A percentile compares a stretch with the other conserved stretches of the same genome.
These are phyloP conservation scores for Kappamyces sp. DNA, from an alignment of 192 early-diverging fungal species.

Conservation along the genomic window DNA sequence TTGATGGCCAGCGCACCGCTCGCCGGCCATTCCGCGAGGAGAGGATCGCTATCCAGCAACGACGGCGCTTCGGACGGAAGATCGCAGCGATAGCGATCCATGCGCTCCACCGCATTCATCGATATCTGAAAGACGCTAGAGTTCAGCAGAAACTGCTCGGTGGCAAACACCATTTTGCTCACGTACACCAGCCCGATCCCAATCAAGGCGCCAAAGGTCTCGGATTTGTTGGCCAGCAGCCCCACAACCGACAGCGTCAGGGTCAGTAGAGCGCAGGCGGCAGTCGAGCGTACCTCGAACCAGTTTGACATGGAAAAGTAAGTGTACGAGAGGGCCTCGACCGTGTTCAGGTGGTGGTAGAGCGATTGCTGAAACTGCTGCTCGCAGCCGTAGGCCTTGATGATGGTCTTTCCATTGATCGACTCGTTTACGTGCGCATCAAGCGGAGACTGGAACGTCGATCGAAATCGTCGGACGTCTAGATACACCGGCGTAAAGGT, in stretches of 20 bases:
- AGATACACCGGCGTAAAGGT: constrained; percentile 22
- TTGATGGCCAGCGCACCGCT: no score
- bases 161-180: no score
- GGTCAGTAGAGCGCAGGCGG: no score
- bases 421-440: constrained; percentile 58
- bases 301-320: no score
- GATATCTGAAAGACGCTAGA: constrained; percentile 15
- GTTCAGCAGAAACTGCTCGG: no score
- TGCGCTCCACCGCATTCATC: constrained; percentile 37
- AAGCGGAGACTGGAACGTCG: constrained; percentile 33
- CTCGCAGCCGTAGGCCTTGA: constrained; percentile 52
- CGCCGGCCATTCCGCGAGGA: neutral
- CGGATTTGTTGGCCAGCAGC: no score
- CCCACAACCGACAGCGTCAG: no score
- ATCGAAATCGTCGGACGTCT: constrained; percentile 24
- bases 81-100: constrained; percentile 63
- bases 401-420: constrained; percentile 47
- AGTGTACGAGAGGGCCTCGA: no score
- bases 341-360: no score
- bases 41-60: constrained; percentile 37
- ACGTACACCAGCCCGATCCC: no score
- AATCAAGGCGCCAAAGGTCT: no score
- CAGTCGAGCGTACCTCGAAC: no score
- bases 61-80: constrained; percentile 72
- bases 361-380: neutral